phyloP scores from a whole-genome alignment of 139 green algal genomes.

The Micractinium conductrix region DNA sequence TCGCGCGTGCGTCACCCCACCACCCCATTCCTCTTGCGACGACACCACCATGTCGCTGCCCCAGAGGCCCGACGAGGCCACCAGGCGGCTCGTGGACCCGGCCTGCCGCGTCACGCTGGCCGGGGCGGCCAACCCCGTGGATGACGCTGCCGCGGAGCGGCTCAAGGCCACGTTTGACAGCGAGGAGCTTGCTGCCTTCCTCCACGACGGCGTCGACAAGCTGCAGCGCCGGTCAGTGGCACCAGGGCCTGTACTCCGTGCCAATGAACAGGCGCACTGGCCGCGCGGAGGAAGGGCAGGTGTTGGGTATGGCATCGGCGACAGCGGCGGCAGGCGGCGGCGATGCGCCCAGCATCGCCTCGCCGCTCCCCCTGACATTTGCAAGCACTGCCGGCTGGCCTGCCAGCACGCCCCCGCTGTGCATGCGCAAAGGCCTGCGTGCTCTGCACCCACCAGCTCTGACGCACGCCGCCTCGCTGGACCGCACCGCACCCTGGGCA shows the following conservation, averaged over 20 bases:
- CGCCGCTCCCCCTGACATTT: neutral
- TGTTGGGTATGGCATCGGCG: too few species aligned
- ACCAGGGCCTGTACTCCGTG: too few species aligned
- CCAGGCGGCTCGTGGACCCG: constrained; percentile 2
- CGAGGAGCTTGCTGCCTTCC: constrained; percentile 62
- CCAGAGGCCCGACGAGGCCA: neutral
- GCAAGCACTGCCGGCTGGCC: neutral
- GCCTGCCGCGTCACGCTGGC: constrained; percentile 4
- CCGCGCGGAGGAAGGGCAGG: too few species aligned
- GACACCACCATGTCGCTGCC: neutral
- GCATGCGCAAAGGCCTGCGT: too few species aligned
- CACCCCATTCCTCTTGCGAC: neutral
- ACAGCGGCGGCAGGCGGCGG: neutral
- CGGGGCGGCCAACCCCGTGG: constrained; percentile 12
- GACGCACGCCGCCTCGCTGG: too few species aligned
- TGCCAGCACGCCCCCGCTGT: neutral
- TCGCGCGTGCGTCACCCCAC: too few species aligned
- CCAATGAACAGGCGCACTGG: neutral
- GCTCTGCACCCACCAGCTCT: too few species aligned
- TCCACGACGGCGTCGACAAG: constrained; percentile 78
- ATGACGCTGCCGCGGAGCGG: constrained; percentile 67
- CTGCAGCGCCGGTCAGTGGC: constrained; percentile 69
- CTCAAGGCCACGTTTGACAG: constrained; percentile 69
- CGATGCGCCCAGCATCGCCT: neutral
- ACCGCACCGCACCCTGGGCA: too few species aligned